Evolutionary conservation across 768 basidiomycete species (phyloP).

Genomic region (Lactarius sp.): DNA sequence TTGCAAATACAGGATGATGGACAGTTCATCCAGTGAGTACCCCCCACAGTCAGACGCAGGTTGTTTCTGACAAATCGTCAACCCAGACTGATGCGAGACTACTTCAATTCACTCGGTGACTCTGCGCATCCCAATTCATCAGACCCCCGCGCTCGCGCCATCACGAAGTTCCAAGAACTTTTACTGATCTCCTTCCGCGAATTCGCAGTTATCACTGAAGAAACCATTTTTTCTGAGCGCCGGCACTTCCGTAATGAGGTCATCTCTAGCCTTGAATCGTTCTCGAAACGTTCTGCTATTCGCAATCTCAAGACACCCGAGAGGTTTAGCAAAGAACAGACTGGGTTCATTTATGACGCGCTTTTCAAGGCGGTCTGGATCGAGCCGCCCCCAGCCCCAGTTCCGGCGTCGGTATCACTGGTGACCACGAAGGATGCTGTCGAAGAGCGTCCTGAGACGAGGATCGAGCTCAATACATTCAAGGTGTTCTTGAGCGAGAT

Average conservation of each 20-base stretch:
- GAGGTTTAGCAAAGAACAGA: constrained; percentile 82
- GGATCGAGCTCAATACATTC: constrained; percentile 84
- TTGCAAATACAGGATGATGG: constrained; percentile 96
- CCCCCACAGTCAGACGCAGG: background rate
- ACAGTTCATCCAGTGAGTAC: constrained; percentile 78
- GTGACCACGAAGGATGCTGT: constrained; percentile 49
- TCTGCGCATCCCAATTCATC: constrained; percentile 88
- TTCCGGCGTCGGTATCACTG: constrained; percentile 46
- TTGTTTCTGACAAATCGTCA: background rate
- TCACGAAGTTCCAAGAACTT: constrained; percentile 96
- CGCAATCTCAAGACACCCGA: constrained; percentile 79
- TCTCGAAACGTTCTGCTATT: constrained; percentile 87
- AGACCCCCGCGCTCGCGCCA: constrained; percentile 86
- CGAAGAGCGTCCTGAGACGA: constrained; percentile 82
- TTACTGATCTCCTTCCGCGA: constrained; percentile 97
- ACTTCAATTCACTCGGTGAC: constrained; percentile 89
- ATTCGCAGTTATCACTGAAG: constrained; percentile 94
- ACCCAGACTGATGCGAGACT: constrained; percentile 84
- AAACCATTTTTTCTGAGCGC: constrained; percentile 84
- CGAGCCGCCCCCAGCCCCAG: constrained; percentile 53
- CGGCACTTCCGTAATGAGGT: constrained; percentile 84
- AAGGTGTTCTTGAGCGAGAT: constrained; percentile 86
- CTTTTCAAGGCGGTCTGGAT: constrained; percentile 80
- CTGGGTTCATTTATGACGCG: constrained; percentile 87
- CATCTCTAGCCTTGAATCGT: constrained; percentile 87